A percentile compares a stretch with the other conserved stretches of the same genome.
These are phyloP conservation scores for Corynascus novoguineensis DNA, from an alignment of 495 filamentous ascomycete species.

Conservation along the genomic window DNA sequence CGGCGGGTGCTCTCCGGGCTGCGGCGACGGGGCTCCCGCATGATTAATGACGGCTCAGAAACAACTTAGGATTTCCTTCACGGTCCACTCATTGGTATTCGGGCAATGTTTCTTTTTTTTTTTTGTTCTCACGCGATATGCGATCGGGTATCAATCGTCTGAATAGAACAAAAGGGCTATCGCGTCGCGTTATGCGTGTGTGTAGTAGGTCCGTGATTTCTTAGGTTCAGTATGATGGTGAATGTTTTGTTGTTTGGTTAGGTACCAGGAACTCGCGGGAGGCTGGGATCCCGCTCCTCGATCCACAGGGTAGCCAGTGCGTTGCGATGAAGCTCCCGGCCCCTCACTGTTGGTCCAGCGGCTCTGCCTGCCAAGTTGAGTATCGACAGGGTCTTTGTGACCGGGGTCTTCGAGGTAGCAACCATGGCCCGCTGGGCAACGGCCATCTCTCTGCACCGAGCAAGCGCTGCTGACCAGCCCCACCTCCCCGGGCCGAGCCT, in stretches of 20 bases:
- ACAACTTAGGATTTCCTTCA: slow-evolving; percentile 11
- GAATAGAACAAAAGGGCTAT: not conserved
- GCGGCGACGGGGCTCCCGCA: slow-evolving; percentile 44
- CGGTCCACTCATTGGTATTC: slow-evolving; percentile 25
- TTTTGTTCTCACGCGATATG: slow-evolving; percentile 12
- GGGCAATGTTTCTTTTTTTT: not conserved
- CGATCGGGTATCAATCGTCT: slow-evolving; percentile 1
- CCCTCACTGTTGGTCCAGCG: not conserved
- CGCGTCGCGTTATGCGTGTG: slow-evolving; percentile 5
- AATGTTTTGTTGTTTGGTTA: slow-evolving; percentile 13
- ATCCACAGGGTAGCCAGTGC: not conserved
- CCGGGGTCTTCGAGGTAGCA: not conserved
- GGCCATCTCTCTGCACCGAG: slow-evolving; percentile 1
- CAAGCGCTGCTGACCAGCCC: not conserved
- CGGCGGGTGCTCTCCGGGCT: slow-evolving; percentile 46
- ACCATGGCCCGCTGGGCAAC: not conserved
- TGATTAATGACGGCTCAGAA: slow-evolving; percentile 29
- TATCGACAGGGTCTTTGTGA: slow-evolving; percentile 1
- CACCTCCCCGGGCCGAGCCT: slow-evolving; percentile 11
- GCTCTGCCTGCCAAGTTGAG: slow-evolving; percentile 4
- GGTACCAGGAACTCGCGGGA: not conserved
- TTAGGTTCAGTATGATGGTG: not conserved
- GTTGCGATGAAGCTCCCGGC: not conserved
- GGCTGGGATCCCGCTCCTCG: slow-evolving; percentile 2
- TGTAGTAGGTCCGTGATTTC: not conserved